Conservation (phyloP, 495 filamentous ascomycete genomes). For the Rusavskia elegans region DNA sequence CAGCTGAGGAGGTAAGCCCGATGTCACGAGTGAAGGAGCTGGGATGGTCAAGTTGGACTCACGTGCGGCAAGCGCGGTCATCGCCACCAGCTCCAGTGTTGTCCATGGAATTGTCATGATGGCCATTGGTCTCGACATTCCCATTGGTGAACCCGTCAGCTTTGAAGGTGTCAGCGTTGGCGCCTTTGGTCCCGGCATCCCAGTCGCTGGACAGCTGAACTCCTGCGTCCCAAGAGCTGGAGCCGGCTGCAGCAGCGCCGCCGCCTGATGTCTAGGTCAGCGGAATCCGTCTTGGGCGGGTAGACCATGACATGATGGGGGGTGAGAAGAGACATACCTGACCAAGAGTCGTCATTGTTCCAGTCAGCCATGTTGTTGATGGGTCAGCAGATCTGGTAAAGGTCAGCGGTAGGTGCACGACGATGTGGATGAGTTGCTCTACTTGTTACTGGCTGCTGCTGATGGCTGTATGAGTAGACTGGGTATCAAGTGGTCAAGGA, state of each 20-base stretch:
- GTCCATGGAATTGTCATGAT: neutral
- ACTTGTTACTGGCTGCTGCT: no score
- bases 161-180: neutral
- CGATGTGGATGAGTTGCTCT: no score
- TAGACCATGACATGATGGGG: no score
- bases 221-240: neutral
- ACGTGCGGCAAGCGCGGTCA: slow-evolving; percentile 24
- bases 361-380: no score
- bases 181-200: neutral
- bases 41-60: slow-evolving; percentile 12
- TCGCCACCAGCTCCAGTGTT: neutral
- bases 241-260: neutral
- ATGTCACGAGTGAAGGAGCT: neutral
- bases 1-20: slow-evolving; percentile 25
- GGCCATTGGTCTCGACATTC: neutral
- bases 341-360: no score
- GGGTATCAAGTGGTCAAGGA: no score
- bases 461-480: no score
- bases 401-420: no score
- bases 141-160: neutral
- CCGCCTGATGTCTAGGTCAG: neutral
- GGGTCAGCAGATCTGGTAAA: no score
- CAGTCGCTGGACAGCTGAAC: neutral
- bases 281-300: no score
- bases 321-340: no score